Evolutionary conservation across 225 moss, liverwort and hornwort genomes (phyloP), one percentile per base, ranked within the genome.

Genomic region (Straminergon stramineum): DNA sequence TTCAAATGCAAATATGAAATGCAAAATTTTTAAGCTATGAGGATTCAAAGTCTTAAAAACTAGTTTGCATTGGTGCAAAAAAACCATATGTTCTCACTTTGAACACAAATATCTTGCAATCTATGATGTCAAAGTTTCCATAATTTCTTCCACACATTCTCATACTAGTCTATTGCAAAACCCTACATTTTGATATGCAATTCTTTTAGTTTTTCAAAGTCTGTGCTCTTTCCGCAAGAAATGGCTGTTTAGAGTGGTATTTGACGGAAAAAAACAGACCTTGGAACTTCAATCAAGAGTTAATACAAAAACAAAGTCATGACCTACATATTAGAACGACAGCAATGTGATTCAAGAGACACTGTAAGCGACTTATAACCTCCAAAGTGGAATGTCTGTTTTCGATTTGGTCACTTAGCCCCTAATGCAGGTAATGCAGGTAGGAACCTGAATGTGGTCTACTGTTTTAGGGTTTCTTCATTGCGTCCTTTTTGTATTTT

Each of bases 161-260:
- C 22, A 77, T 21, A 8, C 13, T 34, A 34, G 1, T 34, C 5
- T 22, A 14, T 14, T 53, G 14, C 9, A 53, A 77, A 35, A 20
- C 7, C 35, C 4, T 52, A 5, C 4, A 5, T 0, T 12, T 32
- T 1, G 0, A 53, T 35, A 22, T 13, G 2, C 12, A 53, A 13
- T 52, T 32, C 7, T 19, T 53, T 3, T 7, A 8, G 13, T 34
- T 76, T 76, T 21, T 0, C 0, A 9, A 53, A 35, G 22, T 53
- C 22, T 34, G 8, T 76, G 4, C 3, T 13, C 22, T 77, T 48
- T 53, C 1, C 32, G 7, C 13, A 32, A 75, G 4, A 75, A 18
- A 48, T 48, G 75, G 31, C 10, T 11, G 2, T 11, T 71, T 21
- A 32, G 64, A 26, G 8, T 0, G 6, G 11, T 20, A 21, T 53